Evolutionary conservation across 495 filamentous ascomycete genomes (phyloP), one percentile per base, ranked within the genome.

Genomic region (Penicillium lagena): DNA sequence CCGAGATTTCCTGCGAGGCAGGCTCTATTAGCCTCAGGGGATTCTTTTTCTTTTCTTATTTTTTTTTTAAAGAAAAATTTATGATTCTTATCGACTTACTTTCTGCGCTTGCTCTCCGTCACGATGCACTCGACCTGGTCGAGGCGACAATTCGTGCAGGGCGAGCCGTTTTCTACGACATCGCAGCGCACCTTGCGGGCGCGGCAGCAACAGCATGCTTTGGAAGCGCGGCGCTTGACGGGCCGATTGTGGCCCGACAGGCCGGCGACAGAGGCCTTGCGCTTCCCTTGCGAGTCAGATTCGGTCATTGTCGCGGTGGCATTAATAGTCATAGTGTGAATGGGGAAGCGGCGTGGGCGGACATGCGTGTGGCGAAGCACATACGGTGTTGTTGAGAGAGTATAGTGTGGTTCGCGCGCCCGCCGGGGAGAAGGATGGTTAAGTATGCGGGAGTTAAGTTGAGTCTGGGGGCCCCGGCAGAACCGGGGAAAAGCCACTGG

Each of bases 121-220:
- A 95, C 85, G 33, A 90, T 73, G 67, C 90, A 96, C 52, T 89
- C 84, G 42, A 95, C 88, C 51, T 87, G 82, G 62, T 96, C 90
- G 64, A 89, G 72, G 27, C 86, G 76, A 68, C 90, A 96, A 67
- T 95, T 96, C 13, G 85, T 88, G 60, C 90, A 96, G 6, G 90
- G 90, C 27, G 83, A 80, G 30, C 86, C 85, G 65, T 83, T 83
- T 53, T 94, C 87, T 36, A 90, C 87, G 47, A 95, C 90, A 70
- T 96, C 88, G 68, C 90, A 96, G 38, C 90, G 76, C n/a, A 96
- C 90, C 63, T 96, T 96, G 53, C 90, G 81, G 17, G 85, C 78
- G 42, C 90, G 76, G 58, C 90, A 96, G 51, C 83, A 87, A 52
- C 87, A 85, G 59, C 90, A 96, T 15, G 90, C 90, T 43, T 90